Evolutionary conservation across 129 eudicot species (phyloP).

Genomic region (Pulicaria dysenterica): DNA sequence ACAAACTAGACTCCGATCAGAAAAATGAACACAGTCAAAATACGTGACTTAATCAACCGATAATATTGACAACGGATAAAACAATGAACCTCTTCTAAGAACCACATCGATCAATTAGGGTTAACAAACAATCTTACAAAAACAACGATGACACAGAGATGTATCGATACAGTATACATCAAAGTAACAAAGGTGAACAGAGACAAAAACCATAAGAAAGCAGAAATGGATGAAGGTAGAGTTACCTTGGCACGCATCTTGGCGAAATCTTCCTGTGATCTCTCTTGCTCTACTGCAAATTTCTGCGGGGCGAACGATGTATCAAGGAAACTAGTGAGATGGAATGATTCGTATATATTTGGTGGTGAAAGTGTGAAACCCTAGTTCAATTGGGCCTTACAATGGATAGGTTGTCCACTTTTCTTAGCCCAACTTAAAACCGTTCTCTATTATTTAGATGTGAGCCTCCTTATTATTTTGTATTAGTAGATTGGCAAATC

Average conservation of each 20-base stretch:
- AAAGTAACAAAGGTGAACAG: background rate
- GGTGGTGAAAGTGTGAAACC: no score
- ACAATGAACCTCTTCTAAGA: no score
- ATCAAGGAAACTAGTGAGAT: background rate
- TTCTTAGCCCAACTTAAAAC: background rate
- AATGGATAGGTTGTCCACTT: background rate
- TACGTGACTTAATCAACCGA: no score
- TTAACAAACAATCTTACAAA: background rate
- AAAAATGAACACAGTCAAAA: no score
- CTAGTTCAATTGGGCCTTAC: constrained; percentile 16
- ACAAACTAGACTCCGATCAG: no score
- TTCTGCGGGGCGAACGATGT: background rate
- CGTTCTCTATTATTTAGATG: no score
- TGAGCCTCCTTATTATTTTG: no score
- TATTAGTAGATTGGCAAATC: no score
- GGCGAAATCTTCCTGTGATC: background rate
- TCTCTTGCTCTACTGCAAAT: background rate
- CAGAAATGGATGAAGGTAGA: background rate
- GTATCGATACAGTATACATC: background rate
- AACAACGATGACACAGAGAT: background rate
- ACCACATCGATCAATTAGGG: no score
- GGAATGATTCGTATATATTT: constrained; percentile 22
- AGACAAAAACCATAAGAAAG: background rate
- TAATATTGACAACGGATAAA: no score
- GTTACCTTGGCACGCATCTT: constrained; percentile 56